A percentile compares a stretch with the other conserved stretches of the same genome.
Evolutionary conservation across 495 filamentous ascomycete genomes (phyloP).

Genomic region (Xeromyces bisporus): DNA sequence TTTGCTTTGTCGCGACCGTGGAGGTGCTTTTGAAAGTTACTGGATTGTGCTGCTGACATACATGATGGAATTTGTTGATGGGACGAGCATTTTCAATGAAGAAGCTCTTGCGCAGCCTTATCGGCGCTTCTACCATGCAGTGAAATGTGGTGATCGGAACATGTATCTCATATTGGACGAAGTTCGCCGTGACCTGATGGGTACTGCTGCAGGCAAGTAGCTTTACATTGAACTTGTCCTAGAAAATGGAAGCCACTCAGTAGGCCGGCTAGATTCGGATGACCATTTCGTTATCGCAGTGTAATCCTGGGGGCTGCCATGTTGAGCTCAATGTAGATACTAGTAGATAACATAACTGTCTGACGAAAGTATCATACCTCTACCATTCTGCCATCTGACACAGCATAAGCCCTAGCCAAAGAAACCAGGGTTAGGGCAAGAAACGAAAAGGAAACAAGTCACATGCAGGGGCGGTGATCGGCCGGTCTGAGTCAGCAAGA

Average conservation of each 20-base stretch:
- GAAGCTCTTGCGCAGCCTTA: conserved; percentile 4
- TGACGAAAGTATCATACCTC: too few relatives aligned
- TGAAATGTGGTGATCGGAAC: conserved; percentile 7
- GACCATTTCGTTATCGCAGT: conserved; percentile 3
- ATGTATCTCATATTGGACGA: conserved; percentile 10
- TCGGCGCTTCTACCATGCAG: conserved; percentile 1
- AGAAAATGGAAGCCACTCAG: background rate
- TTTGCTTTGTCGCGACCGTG: conserved; percentile 12
- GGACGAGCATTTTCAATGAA: conserved; percentile 10
- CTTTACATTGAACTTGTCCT: background rate
- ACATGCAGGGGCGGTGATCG: too few relatives aligned
- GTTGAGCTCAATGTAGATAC: too few relatives aligned
- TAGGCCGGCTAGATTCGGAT: background rate
- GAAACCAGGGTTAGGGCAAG: too few relatives aligned
- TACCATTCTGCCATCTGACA: too few relatives aligned
- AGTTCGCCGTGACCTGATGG: conserved; percentile 3
- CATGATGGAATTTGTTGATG: conserved; percentile 13
- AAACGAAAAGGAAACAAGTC: too few relatives aligned
- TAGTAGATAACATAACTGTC: too few relatives aligned
- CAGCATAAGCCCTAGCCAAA: too few relatives aligned
- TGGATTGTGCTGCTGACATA: conserved; percentile 14
- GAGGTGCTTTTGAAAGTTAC: conserved; percentile 4
- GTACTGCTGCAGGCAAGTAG: background rate
- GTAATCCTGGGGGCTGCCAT: conserved; percentile 12
- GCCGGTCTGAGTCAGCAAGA: too few relatives aligned